A percentile compares a stretch with the other conserved stretches of the same genome.
These are phyloP conservation scores for Tetraselmis striata DNA, from an alignment of 139 green algal species.

Conservation along the genomic window DNA sequence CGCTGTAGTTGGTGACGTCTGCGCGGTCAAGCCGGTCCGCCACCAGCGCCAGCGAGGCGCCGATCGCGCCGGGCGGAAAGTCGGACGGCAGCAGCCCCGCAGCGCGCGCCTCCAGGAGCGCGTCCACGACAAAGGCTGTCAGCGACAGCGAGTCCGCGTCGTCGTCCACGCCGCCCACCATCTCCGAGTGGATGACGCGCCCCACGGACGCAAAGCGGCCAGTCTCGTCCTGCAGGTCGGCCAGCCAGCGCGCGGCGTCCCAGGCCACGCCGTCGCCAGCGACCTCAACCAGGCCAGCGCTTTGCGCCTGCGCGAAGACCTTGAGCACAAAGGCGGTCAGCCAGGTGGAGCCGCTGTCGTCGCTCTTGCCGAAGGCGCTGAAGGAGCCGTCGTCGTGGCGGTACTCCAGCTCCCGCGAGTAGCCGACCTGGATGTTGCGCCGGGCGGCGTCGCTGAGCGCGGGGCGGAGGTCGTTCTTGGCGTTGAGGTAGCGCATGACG, in stretches of 20 bases:
- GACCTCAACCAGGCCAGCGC: background rate
- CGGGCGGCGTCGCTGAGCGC: background rate
- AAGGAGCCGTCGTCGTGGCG: constrained; percentile 11
- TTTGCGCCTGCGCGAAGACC: constrained; percentile 10
- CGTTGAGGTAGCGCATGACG: constrained; percentile 13
- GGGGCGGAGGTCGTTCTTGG: background rate
- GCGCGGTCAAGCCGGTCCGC: background rate
- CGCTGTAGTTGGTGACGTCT: background rate
- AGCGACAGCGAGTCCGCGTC: background rate
- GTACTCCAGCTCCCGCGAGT: constrained; percentile 18
- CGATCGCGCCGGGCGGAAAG: background rate
- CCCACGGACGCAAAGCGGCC: constrained; percentile 3
- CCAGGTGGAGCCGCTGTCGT: constrained; percentile 13
- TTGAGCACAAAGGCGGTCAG: constrained; percentile 20
- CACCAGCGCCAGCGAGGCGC: background rate
- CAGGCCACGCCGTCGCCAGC: background rate
- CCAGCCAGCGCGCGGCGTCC: background rate
- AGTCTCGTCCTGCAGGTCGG: background rate
- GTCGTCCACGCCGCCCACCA: constrained; percentile 5
- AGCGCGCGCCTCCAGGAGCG: constrained; percentile 1
- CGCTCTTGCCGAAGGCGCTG: constrained; percentile 13
- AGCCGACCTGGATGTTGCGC: constrained; percentile 14
- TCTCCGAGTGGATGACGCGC: constrained; percentile 12
- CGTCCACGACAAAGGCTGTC: constrained; percentile 9
- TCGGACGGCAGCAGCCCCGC: background rate